phyloP scores from a whole-genome alignment of 345 rosid genomes.

The Isatis tinctoria region DNA sequence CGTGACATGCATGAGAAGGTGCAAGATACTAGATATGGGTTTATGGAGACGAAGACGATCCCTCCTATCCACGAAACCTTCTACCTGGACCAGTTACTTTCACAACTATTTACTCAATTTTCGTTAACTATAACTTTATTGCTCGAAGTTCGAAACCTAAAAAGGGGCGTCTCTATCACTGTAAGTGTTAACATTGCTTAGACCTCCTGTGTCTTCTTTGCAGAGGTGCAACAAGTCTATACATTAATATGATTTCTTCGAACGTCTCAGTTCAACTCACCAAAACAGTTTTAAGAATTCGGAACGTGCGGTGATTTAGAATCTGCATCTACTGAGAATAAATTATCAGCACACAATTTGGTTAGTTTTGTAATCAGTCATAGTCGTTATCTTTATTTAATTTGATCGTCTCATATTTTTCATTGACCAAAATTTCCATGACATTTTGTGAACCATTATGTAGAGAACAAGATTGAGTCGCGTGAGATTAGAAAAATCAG shows the following conservation, averaged over 20 bases:
- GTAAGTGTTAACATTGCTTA: neutral
- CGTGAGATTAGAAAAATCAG: constrained; percentile 9
- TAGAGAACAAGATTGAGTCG: constrained; percentile 9
- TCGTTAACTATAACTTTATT: neutral
- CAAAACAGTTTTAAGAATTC: too few species aligned
- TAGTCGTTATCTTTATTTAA: too few species aligned
- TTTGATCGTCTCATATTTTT: neutral
- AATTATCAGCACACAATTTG: neutral
- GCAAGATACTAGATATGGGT: constrained; percentile 17
- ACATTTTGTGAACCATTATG: constrained; percentile 9
- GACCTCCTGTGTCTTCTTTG: neutral
- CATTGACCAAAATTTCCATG: neutral
- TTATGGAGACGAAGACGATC: constrained; percentile 21
- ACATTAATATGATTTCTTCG: neutral
- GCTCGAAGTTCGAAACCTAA: constrained; percentile 4
- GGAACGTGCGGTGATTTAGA: too few species aligned
- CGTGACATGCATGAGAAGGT: constrained; percentile 24
- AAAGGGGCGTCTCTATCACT: neutral
- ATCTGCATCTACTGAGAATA: neutral
- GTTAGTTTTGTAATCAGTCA: neutral
- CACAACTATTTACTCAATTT: neutral
- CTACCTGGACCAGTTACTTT: constrained; percentile 30
- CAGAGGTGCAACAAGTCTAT: neutral
- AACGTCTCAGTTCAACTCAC: neutral
- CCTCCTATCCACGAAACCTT: constrained; percentile 14